Evolutionary conservation across 176 grass and related monocot species (phyloP).

Genomic region (Musa troglodytarum): DNA sequence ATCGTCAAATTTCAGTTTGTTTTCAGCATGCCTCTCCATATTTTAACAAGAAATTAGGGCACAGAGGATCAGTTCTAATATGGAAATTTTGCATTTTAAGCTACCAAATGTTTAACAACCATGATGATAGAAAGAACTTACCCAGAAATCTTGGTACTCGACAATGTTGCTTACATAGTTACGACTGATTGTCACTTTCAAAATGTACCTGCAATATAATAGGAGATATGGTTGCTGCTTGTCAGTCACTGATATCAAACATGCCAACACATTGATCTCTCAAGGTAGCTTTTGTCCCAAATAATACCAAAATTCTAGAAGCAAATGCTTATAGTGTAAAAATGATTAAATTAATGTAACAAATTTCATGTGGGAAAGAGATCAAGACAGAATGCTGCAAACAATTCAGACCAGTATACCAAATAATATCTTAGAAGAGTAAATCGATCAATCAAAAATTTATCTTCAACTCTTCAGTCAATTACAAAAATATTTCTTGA

Average conservation of each 20-base stretch:
- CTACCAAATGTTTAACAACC: not conserved
- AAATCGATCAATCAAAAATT: too few species aligned
- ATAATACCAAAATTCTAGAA: too few species aligned
- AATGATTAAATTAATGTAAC: too few species aligned
- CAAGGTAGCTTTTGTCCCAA: too few species aligned
- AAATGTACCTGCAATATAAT: constrained; percentile 52
- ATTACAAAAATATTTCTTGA: too few species aligned
- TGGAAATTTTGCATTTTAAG: not conserved
- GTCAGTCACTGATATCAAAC: not conserved
- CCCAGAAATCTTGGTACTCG: constrained; percentile 73
- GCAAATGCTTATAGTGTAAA: too few species aligned
- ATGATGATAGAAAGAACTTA: constrained; percentile 28
- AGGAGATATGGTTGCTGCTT: constrained; percentile 13
- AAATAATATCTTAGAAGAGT: too few species aligned
- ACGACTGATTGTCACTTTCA: constrained; percentile 84
- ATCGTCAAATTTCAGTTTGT: not conserved
- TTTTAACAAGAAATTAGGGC: not conserved
- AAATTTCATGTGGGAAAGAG: too few species aligned
- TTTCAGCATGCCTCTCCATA: not conserved
- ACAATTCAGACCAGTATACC: too few species aligned
- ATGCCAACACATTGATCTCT: not conserved
- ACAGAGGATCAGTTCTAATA: not conserved
- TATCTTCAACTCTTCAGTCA: too few species aligned
- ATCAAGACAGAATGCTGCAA: too few species aligned
- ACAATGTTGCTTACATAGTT: constrained; percentile 76